phyloP scores from a whole-genome alignment of 2,329 filamentous ascomycete species.

The Clarireedia paspali region DNA sequence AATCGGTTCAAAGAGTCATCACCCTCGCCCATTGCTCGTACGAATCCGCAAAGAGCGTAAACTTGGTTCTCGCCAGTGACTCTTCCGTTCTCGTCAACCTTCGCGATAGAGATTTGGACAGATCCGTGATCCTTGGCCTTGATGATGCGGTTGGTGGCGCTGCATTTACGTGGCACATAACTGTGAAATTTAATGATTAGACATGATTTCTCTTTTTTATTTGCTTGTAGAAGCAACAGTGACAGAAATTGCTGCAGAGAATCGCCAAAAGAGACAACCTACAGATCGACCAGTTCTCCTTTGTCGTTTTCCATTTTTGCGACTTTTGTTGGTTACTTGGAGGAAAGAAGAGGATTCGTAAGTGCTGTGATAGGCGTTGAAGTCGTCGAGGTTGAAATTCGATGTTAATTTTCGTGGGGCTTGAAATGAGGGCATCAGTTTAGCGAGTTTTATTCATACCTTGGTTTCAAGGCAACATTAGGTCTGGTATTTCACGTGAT shows the following conservation, averaged over 20 bases:
- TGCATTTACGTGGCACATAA: slow-evolving; percentile 99
- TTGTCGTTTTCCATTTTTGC: slow-evolving; percentile 99
- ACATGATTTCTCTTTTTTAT: slow-evolving; percentile 8
- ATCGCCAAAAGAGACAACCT: slow-evolving; percentile 36
- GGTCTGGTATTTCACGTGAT: neutral
- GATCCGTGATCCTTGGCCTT: slow-evolving; percentile 99
- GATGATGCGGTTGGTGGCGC: slow-evolving; percentile 99
- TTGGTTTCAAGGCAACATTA: neutral
- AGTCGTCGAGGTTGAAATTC: slow-evolving; percentile 24
- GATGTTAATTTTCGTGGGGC: slow-evolving; percentile 21
- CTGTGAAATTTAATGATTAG: slow-evolving; percentile 37
- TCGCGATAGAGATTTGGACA: slow-evolving; percentile 93
- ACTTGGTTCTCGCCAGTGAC: slow-evolving; percentile 92
- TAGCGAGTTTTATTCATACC: slow-evolving; percentile 8
- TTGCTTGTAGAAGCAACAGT: neutral
- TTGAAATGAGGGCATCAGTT: slow-evolving; percentile 6
- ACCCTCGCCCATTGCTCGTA: slow-evolving; percentile 94
- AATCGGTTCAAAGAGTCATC: slow-evolving; percentile 96
- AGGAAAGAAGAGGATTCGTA: slow-evolving; percentile 10
- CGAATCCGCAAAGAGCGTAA: slow-evolving; percentile 96
- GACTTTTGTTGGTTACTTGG: slow-evolving; percentile 29
- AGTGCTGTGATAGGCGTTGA: slow-evolving; percentile 24
- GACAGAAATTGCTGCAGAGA: neutral
- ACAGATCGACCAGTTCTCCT: slow-evolving; percentile 99
- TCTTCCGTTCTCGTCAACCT: slow-evolving; percentile 98